phyloP scores from a whole-genome alignment of 2,329 filamentous ascomycete genomes.

The Stenocarpella maydis region DNA sequence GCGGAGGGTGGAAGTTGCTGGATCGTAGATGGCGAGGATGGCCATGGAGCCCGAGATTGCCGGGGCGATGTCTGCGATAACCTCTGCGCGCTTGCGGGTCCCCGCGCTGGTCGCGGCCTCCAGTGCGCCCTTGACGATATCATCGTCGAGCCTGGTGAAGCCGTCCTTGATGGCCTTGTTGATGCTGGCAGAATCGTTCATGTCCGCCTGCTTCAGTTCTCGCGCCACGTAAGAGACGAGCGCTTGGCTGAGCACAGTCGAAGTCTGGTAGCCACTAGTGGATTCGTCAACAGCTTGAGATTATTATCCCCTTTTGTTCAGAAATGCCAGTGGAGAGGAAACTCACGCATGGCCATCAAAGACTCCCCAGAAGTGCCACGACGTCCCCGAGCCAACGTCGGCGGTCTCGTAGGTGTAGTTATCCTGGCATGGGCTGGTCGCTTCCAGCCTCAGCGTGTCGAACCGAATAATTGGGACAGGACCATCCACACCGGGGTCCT shows the following conservation, averaged over 20 bases:
- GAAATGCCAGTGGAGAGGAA: too few species aligned
- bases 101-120: constrained; percentile 45
- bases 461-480: background rate
- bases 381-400: constrained; percentile 37
- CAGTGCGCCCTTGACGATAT: constrained; percentile 51
- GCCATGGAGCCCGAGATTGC: constrained; percentile 67
- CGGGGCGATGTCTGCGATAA: constrained; percentile 47
- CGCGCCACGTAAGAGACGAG: constrained; percentile 54
- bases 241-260: constrained; percentile 48
- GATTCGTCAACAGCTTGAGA: background rate
- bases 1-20: constrained; percentile 58
- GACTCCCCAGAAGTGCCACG: constrained; percentile 50
- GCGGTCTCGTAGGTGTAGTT: constrained; percentile 44
- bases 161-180: constrained; percentile 63
- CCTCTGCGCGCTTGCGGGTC: constrained; percentile 37
- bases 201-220: constrained; percentile 40
- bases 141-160: constrained; percentile 65
- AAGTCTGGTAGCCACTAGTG: constrained; percentile 52
- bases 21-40: constrained; percentile 69
- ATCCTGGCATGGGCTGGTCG: constrained; percentile 43
- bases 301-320: background rate
- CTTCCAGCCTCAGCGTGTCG: constrained; percentile 6
- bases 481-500: background rate
- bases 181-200: constrained; percentile 54
- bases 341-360: constrained; percentile 60